Base-by-base conservation (phyloP, 441 rosid species). In the Arabidopsis hybrid region DNA sequence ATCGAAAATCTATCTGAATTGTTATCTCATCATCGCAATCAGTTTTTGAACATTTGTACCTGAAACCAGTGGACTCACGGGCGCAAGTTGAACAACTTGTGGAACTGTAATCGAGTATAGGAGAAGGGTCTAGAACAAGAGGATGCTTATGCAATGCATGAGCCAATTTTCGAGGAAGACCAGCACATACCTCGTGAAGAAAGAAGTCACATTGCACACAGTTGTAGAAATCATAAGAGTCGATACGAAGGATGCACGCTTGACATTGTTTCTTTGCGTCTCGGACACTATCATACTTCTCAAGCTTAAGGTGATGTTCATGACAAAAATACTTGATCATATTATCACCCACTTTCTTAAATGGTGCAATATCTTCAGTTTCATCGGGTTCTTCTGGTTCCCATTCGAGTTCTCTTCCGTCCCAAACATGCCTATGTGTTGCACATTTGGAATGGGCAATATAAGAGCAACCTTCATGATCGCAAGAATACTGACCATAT, bases 171-270 rank as follows among this genome's bases (percentile, higher is more conserved):
- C 8, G 45, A 31, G 58, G 68, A 36, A 77, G 65, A 35, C 38
- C 31, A 11, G 66, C 71, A 31, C 73, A 77, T 29, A 49, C 40
- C 39, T 60, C 61, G 18, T 67, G 81, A 4, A 78, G 76, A 17
- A 45, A 52, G 29, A 60, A 14, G 1, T 39, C 39, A 18, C 31
- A 13, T 10, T 66, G 11, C 1, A 36, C 5, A 12, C 47, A 56
- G 0, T 56, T 56, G 60, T 56, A 56, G 40, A 32, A 56, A 32
- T 56, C 12, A 3, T n/a, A 8, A 31, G 38, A 56, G 40, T 32
- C 10, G 2, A 56, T 56, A n/a, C 4, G 40, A 56, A 56, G 40
- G 10, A 56, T 7, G 17, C 60, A 56, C 0, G 60, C 21, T 3
- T 56, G 40, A n/a, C 60, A 56, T 56, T 13, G 40, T 14, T 56